Base-by-base conservation (phyloP, 768 basidiomycete genomes). In the Pisolithus orientalis region DNA sequence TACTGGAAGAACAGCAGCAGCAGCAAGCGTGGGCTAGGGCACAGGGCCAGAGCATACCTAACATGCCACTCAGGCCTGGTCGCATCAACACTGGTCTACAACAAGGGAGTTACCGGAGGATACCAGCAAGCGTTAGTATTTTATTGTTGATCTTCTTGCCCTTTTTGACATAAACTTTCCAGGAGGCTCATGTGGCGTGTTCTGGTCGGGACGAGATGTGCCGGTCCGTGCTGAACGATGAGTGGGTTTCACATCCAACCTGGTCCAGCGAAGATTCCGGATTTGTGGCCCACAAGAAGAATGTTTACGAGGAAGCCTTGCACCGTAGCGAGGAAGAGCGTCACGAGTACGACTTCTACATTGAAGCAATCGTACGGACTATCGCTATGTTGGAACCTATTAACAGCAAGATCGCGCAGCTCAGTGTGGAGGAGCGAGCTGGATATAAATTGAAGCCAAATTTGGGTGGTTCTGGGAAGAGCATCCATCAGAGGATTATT, bases 271-370 rank as follows among this genome's bases (percentile, higher is more conserved):
- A 99, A 66, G 94, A 95, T 58, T 84, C 92, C 1, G 92, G 90
- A 1, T 96, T 96, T 62, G 74, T 88, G 55, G 81, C 90, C 0
- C 87, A 93, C 65, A 87, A 88, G 72, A 96, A 95, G 78, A 99
- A 98, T 69, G 78, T 86, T 1, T 99, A 90, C 68, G 96, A 98
- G 67, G 96, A 98, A 63, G 94, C 94, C 0, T 77, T 98, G 9
- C 94, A 97, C 70, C 87, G 94, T 34, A 88, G 87, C 47, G 96
- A 99, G 63, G 96, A 99, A 67, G 96, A 99, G 65, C 84, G 96
- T 6, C 96, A 99, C 66, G 95, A 97, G 68, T 99, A 97, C 66
- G 95, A 97, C 66, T 98, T 96, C 73, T 93, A 98, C 66, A 90
- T 98, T 61, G 95, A 98, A 64, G 94, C 94, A 6, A 87, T 97